Conservation (phyloP, 2,329 filamentous ascomycete species). For the Thielaviopsis musarum region DNA sequence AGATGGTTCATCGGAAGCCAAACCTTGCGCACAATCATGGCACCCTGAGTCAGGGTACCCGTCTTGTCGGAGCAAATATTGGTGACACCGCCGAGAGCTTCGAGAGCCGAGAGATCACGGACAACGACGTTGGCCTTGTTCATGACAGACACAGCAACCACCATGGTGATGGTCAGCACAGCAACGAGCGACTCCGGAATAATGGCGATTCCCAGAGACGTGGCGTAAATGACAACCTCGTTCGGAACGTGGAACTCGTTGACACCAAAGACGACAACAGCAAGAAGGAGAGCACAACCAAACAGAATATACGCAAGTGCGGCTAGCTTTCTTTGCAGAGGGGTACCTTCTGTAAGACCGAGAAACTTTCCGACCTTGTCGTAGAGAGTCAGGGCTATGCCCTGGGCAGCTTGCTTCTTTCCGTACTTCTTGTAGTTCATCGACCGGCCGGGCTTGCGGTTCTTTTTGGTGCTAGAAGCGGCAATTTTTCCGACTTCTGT, state of each 20-base stretch:
- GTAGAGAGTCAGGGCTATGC: conserved; percentile 29
- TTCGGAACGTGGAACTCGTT: conserved; percentile 34
- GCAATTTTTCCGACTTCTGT: conserved; percentile 59
- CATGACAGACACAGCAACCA: conserved; percentile 47
- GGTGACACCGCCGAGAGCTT: conserved; percentile 53
- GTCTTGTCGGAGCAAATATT: conserved; percentile 63
- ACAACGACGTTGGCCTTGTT: conserved; percentile 47
- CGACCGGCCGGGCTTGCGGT: conserved; percentile 36
- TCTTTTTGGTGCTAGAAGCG: conserved; percentile 33
- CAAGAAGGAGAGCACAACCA: conserved; percentile 44
- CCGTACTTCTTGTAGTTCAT: conserved; percentile 38
- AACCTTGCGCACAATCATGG: conserved; percentile 52
- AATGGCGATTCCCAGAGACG: conserved; percentile 42
- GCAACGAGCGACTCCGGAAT: conserved; percentile 50
- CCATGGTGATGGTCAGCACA: conserved; percentile 55
- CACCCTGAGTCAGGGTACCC: conserved; percentile 50
- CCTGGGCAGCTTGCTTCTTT: conserved; percentile 31
- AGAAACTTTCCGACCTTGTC: conserved; percentile 40
- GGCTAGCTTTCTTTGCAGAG: conserved; percentile 61
- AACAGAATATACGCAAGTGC: conserved; percentile 65
- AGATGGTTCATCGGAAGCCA: conserved; percentile 43
- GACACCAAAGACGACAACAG: conserved; percentile 40
- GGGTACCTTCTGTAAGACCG: conserved; percentile 50
- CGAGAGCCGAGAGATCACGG: conserved; percentile 47
- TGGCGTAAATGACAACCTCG: conserved; percentile 41